These are phyloP conservation scores for Ceratocystiopsis brevicomis DNA, from an alignment of 2,329 filamentous ascomycete species.

Conservation along the genomic window DNA sequence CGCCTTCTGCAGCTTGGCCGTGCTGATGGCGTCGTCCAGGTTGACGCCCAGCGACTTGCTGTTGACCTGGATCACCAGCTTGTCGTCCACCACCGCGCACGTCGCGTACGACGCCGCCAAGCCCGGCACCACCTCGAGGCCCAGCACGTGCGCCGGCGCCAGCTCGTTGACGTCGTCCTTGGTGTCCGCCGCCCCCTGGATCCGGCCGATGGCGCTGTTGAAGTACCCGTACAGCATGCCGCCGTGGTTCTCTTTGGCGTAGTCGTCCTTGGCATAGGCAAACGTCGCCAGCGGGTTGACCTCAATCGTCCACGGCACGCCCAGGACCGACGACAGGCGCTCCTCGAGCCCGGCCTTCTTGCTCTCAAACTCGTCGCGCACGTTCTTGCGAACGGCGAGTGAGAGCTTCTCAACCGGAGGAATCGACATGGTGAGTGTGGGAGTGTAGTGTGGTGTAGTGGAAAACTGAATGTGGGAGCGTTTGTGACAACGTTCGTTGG, in stretches of 20 bases:
- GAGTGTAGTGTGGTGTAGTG: not conserved
- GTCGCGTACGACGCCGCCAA: too few relatives aligned
- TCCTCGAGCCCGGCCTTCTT: constrained; percentile 23
- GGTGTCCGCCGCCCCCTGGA: constrained; percentile 16
- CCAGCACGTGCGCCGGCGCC: constrained; percentile 23
- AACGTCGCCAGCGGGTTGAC: constrained; percentile 18
- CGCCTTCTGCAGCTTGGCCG: too few relatives aligned
- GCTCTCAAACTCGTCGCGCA: not conserved
- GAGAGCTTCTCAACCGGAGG: not conserved
- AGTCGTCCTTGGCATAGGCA: constrained; percentile 13
- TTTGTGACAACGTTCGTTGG: too few relatives aligned
- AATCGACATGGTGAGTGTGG: not conserved
- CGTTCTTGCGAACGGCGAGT: not conserved
- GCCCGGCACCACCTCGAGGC: constrained; percentile 12
- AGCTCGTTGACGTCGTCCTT: constrained; percentile 27
- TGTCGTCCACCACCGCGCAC: constrained; percentile 16
- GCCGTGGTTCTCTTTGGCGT: constrained; percentile 24
- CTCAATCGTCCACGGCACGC: constrained; percentile 30
- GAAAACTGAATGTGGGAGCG: not conserved
- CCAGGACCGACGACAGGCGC: constrained; percentile 25
- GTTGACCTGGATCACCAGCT: constrained; percentile 16
- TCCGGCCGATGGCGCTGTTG: constrained; percentile 2
- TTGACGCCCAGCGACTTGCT: too few relatives aligned
- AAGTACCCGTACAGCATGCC: constrained; percentile 19
- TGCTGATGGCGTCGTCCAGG: too few relatives aligned